Evolutionary conservation across 1,284 basidiomycete genomes (phyloP), one percentile per base, ranked within the genome.

Genomic region (Ustilago xerochloae): DNA sequence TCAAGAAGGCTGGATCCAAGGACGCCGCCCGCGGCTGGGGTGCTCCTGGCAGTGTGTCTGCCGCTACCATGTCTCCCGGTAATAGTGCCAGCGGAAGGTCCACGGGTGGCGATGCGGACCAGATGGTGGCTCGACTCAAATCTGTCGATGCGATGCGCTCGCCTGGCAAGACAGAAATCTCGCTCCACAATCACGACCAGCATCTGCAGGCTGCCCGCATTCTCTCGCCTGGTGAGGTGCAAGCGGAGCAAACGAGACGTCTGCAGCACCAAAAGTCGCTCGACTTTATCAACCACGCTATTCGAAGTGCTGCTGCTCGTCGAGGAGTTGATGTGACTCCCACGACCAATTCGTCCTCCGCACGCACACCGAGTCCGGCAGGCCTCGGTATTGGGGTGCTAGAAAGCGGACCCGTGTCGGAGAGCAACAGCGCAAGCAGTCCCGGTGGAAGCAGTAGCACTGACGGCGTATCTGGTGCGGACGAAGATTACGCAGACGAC

Each of bases 231-330:
- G 58, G 55, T 15, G 59, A 65, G 15, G 59, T 59, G 12, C 68
- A 47, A 13, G 51, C 51, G 10, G 61, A 65, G 18, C 53, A 68
- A 24, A 58, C 36, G 3, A 47, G 65, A 26, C 50, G 65, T n/a
- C 13, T 81, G 39, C 80, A 83, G 46, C 82, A 83, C 53, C 81
- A 81, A 32, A 80, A 81, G 45, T 84, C 82, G 39, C 79, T 84
- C 16, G 82, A 83, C 64, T 83, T 83, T 51, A 84, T 84, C 74
- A 82, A 84, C 53, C 80, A 80, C 48, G 82, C 82, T 7, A 83
- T 84, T 36, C 74, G 79, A 16, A 84, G 82, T 55, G 82, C 82
- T n/a, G 81, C 82, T 2, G 82, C 82, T 38, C 60, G 80, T 18
- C 68, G 66, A 13, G 80, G 61, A 6, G 69, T 66, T n/a, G 55